These are phyloP conservation scores for Areca catechu DNA, from an alignment of 176 grass and related monocot species.

Conservation along the genomic window DNA sequence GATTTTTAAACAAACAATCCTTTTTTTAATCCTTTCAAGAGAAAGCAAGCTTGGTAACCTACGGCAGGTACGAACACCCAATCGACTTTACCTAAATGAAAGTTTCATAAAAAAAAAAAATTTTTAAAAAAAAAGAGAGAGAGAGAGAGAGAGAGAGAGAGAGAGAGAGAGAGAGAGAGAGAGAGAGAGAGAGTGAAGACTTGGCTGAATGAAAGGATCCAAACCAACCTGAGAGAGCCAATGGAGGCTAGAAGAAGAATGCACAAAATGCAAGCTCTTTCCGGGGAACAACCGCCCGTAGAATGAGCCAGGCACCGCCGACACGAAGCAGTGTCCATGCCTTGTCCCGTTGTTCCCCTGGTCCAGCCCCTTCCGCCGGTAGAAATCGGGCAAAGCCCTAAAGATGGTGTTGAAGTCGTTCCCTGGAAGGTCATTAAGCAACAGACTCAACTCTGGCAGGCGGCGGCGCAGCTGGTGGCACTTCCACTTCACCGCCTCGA, in stretches of 20 bases:
- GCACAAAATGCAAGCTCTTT: conserved; percentile 29
- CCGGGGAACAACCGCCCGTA: conserved; percentile 30
- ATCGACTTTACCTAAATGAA: no score
- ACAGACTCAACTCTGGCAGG: conserved; percentile 20
- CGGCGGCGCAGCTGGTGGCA: background rate
- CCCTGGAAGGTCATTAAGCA: conserved; percentile 36
- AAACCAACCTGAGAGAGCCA: conserved; percentile 28
- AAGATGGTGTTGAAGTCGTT: conserved; percentile 52
- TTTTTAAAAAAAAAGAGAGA: no score
- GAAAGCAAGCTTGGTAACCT: no score
- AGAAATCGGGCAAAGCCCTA: conserved; percentile 9
- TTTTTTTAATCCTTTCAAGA: no score
- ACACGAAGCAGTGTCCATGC: conserved; percentile 14
- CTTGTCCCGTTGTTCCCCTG: background rate
- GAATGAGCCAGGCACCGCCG: conserved; percentile 28
- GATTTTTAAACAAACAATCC: no score
- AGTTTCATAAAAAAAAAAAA: no score
- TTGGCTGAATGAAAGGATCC: no score
- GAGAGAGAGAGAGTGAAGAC: background rate
- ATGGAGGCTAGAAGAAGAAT: conserved; percentile 36
- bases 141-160: no score
- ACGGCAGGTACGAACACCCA: no score
- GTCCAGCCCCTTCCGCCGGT: background rate
- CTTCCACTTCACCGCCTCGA: conserved; percentile 11
- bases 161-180: no score